These are phyloP conservation scores for Ogataea nitratoaversa DNA, from an alignment of 805 yeast species.

Conservation along the genomic window DNA sequence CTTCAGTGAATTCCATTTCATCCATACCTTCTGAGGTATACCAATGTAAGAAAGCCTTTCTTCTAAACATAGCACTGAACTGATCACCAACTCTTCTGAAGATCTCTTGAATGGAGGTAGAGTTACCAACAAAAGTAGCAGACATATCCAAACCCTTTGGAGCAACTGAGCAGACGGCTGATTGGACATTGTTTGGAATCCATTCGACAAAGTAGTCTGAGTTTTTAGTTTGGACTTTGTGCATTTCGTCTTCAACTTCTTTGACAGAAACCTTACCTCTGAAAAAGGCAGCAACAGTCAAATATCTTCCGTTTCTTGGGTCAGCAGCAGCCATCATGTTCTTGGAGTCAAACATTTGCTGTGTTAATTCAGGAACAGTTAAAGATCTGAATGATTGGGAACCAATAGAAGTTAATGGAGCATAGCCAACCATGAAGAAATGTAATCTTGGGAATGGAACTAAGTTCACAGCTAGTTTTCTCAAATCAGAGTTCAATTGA, in stretches of 20 bases:
- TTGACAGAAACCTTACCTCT: conserved; percentile 90
- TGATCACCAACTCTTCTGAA: conserved; percentile 87
- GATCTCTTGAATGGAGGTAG: conserved; percentile 88
- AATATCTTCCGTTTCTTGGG: conserved; percentile 85
- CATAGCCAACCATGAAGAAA: conserved; percentile 93
- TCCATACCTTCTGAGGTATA: conserved; percentile 96
- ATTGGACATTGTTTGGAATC: conserved; percentile 94
- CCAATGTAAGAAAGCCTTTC: conserved; percentile 96
- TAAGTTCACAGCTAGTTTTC: conserved; percentile 89
- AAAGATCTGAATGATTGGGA: conserved; percentile 79
- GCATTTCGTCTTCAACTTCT: conserved; percentile 93
- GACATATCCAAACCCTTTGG: conserved; percentile 83
- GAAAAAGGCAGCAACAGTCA: conserved; percentile 91
- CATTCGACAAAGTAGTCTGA: conserved; percentile 86
- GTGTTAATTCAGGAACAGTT: conserved; percentile 87
- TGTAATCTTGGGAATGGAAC: conserved; percentile 95
- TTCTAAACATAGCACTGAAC: conserved; percentile 87
- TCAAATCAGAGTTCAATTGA: conserved; percentile 86
- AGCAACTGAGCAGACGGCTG: conserved; percentile 88
- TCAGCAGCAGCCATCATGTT: conserved; percentile 97
- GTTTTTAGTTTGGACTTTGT: conserved; percentile 75
- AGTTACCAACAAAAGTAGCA: conserved; percentile 90
- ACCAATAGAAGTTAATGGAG: conserved; percentile 80
- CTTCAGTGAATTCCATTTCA: conserved; percentile 89
- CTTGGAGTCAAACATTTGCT: conserved; percentile 87